phyloP scores from a whole-genome alignment of 1,284 basidiomycete genomes.

The Meripilus lineatus region DNA sequence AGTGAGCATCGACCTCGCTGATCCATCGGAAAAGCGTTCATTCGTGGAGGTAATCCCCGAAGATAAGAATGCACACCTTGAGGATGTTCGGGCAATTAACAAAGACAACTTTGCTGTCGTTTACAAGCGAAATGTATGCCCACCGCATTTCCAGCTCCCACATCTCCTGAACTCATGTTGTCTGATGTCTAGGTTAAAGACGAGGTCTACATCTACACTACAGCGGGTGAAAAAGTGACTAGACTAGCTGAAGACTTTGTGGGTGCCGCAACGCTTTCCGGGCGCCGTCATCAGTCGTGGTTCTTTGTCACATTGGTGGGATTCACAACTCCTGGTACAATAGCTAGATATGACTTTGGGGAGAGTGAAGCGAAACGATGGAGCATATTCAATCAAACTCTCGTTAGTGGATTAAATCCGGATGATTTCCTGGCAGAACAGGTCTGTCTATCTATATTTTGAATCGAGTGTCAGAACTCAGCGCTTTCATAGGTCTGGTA shows the following conservation, averaged over 20 bases:
- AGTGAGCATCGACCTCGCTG: conserved; percentile 60
- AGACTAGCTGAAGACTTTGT: conserved; percentile 68
- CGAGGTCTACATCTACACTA: conserved; percentile 73
- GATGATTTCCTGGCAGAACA: conserved; percentile 74
- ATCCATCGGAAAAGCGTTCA: conserved; percentile 34
- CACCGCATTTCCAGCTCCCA: conserved; percentile 2
- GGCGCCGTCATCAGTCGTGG: conserved; percentile 54
- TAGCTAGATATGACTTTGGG: conserved; percentile 60
- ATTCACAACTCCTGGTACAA: conserved; percentile 72
- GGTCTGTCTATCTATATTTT: conserved; percentile 27
- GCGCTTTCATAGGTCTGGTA: conserved; percentile 86
- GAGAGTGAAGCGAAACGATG: conserved; percentile 44
- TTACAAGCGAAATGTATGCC: conserved; percentile 71
- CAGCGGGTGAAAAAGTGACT: conserved; percentile 51
- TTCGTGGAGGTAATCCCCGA: conserved; percentile 71
- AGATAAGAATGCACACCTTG: conserved; percentile 58
- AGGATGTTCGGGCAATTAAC: conserved; percentile 47
- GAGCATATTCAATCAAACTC: conserved; percentile 56
- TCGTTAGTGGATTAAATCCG: conserved; percentile 61
- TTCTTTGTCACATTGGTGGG: conserved; percentile 68
- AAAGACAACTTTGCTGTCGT: conserved; percentile 57
- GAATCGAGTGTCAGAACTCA: background rate
- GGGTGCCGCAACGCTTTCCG: conserved; percentile 56
- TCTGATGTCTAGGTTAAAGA: conserved; percentile 59
- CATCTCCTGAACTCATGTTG: background rate